phyloP scores from a whole-genome alignment of 2,329 filamentous ascomycete species.

The Phaeosphaeriaceae sp. region DNA sequence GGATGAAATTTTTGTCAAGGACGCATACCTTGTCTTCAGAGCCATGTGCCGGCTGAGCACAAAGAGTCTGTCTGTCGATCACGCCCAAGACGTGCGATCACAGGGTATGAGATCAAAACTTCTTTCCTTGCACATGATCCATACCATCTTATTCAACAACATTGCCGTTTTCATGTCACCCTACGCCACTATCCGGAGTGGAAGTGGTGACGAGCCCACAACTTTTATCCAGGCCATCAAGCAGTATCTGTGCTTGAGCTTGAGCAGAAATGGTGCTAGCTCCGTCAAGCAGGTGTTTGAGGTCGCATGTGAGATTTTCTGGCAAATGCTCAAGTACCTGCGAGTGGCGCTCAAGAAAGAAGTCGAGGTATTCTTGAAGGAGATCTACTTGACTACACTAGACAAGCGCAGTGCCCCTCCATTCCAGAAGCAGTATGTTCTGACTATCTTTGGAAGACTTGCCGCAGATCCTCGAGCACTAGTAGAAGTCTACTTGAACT shows the following conservation, averaged over 20 bases:
- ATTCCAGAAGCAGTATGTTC: constrained; percentile 91
- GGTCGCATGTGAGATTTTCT: constrained; percentile 96
- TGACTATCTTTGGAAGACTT: constrained; percentile 83
- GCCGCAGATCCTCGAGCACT: constrained; percentile 86
- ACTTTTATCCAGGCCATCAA: constrained; percentile 94
- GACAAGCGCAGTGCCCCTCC: constrained; percentile 86
- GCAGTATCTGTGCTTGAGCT: constrained; percentile 92
- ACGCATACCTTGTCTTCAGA: constrained; percentile 95
- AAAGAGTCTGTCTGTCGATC: constrained; percentile 86
- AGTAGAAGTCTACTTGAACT: constrained; percentile 96
- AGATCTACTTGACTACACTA: constrained; percentile 92
- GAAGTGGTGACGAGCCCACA: constrained; percentile 85
- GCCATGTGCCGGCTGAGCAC: constrained; percentile 98
- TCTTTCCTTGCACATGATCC: constrained; percentile 92
- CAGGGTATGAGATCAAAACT: constrained; percentile 98
- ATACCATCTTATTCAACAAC: constrained; percentile 94
- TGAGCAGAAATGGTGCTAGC: constrained; percentile 94
- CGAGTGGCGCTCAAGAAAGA: constrained; percentile 97
- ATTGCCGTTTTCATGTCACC: constrained; percentile 90
- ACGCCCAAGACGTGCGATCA: constrained; percentile 89
- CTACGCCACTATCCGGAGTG: constrained; percentile 89
- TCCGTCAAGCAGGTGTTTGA: constrained; percentile 92
- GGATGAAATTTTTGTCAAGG: constrained; percentile 95
- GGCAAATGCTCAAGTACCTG: constrained; percentile 94
- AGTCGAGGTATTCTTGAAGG: constrained; percentile 96